Conservation (phyloP, 768 basidiomycete genomes). For the Cystofilobasidium capitatum region DNA sequence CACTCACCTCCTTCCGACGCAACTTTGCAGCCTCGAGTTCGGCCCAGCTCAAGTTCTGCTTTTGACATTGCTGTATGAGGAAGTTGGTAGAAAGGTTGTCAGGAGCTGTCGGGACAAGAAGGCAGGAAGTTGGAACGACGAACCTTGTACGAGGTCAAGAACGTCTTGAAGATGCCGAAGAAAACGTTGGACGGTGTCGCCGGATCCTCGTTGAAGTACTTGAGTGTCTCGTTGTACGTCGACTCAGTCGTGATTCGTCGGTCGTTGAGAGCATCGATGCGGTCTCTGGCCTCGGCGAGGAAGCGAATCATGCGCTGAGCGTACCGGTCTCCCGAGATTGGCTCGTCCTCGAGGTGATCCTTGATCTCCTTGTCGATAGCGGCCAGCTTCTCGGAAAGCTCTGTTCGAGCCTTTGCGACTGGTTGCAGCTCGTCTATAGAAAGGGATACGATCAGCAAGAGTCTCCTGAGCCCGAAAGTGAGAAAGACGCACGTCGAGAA, state of each 20-base stretch:
- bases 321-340: constrained; percentile 55
- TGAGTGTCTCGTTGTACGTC: constrained; percentile 71
- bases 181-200: constrained; percentile 77
- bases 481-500: constrained; percentile 58
- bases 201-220: constrained; percentile 84
- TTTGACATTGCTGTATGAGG: constrained; percentile 21
- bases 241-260: constrained; percentile 77
- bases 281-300: constrained; percentile 59
- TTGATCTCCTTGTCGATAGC: constrained; percentile 68
- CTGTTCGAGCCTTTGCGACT: constrained; percentile 59
- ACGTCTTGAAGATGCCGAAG: constrained; percentile 94
- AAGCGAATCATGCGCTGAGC: constrained; percentile 89
- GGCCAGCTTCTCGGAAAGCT: constrained; percentile 66
- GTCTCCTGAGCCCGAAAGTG: background rate
- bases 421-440: constrained; percentile 24
- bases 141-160: constrained; percentile 68
- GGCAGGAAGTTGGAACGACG: background rate
- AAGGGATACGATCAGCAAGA: background rate
- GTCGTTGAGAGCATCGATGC: constrained; percentile 74
- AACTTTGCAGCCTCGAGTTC: constrained; percentile 20
- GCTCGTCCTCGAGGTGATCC: constrained; percentile 61
- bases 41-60: constrained; percentile 27
- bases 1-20: constrained; percentile 18
- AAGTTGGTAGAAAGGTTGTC: background rate
- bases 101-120: background rate